Evolutionary conservation across 1,284 basidiomycete genomes (phyloP).

Genomic region (Fomitopsis betulina): DNA sequence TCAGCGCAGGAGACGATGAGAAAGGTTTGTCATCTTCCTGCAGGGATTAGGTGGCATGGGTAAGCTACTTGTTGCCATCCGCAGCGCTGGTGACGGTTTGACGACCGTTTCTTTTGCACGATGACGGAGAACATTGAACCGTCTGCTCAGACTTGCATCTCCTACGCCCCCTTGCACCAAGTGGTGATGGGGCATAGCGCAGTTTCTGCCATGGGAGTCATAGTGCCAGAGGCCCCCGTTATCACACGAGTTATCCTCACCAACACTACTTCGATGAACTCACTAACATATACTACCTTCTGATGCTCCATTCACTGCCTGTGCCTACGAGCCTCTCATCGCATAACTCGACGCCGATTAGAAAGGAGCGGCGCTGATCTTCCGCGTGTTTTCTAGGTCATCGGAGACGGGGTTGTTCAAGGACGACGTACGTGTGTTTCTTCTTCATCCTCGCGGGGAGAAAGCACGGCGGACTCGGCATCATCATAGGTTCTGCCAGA

Average conservation of each 20-base stretch:
- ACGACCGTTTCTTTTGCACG: background rate
- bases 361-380: background rate
- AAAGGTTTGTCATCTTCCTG: background rate
- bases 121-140: background rate
- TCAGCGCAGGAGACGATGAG: background rate
- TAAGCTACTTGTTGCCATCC: background rate
- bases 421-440: conserved; percentile 45
- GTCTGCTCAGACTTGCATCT: background rate
- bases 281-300: no score
- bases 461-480: background rate
- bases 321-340: background rate
- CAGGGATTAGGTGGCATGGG: background rate
- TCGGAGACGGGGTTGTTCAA: conserved; percentile 59
- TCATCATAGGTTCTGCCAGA: background rate
- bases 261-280: background rate
- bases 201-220: background rate
- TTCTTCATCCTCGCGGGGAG: background rate
- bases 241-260: background rate
- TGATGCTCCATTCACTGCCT: background rate
- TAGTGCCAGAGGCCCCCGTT: background rate
- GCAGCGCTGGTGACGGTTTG: no score
- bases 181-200: no score
- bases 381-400: conserved; percentile 44
- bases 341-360: background rate
- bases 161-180: background rate